phyloP scores from a whole-genome alignment of 2,329 filamentous ascomycete genomes.

The Gyromitra esculenta region DNA sequence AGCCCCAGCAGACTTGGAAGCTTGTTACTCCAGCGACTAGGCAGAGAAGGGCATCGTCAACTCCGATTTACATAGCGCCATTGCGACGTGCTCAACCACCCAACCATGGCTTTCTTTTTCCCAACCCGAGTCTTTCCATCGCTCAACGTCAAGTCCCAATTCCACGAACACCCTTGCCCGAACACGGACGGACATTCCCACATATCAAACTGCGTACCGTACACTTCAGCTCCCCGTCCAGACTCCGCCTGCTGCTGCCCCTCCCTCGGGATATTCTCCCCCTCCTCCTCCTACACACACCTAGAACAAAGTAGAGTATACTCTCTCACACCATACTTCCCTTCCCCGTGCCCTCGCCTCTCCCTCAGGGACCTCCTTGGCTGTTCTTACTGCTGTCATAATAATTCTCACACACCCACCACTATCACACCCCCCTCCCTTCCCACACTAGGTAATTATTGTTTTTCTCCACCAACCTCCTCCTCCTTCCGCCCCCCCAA shows the following conservation, averaged over 20 bases:
- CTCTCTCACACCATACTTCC: slow-evolving; percentile 6
- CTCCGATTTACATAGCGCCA: slow-evolving; percentile 16
- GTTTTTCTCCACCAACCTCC: slow-evolving; percentile 44
- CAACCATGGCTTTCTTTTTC: slow-evolving; percentile 13
- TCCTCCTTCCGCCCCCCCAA: background rate
- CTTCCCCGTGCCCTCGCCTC: slow-evolving; percentile 5
- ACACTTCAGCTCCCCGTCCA: slow-evolving; percentile 1
- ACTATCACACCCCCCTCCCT: background rate
- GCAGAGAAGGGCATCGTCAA: slow-evolving; percentile 25
- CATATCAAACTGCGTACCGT: background rate
- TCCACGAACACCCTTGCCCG: background rate
- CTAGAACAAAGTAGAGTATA: background rate
- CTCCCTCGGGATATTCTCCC: slow-evolving; percentile 14
- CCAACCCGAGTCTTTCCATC: slow-evolving; percentile 23
- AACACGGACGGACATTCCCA: slow-evolving; percentile 1
- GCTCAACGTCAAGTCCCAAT: slow-evolving; percentile 32
- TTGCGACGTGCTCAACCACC: slow-evolving; percentile 2
- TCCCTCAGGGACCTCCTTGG: slow-evolving; percentile 13
- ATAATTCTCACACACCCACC: slow-evolving; percentile 37
- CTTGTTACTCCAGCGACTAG: background rate
- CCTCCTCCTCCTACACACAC: slow-evolving; percentile 3
- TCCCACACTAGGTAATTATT: slow-evolving; percentile 42
- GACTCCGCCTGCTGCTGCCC: slow-evolving; percentile 24
- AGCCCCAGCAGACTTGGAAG: background rate
- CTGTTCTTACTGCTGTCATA: slow-evolving; percentile 44